Base-by-base conservation (phyloP, 805 yeast genomes). In the Saccharomycopsis selenospora region DNA sequence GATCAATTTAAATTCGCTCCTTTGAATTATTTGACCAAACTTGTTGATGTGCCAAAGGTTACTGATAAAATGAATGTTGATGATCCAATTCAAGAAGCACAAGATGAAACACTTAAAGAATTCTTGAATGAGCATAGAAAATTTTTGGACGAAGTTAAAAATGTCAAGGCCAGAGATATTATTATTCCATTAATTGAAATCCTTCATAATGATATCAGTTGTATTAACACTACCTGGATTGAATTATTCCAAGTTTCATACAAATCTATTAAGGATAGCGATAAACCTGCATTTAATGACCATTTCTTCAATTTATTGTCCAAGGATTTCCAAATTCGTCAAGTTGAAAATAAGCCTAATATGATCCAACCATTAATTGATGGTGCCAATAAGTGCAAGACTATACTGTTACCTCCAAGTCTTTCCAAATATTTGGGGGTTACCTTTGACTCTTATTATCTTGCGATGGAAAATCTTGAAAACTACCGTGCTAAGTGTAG, bases 401-500 rank as follows among this genome's bases (percentile, higher is more conserved):
- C 73, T 5, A 64, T 87, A 10, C 95, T 85, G 54, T 66, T 95
- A 18, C 98, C 99, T 2, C 97, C 99, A 2, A 96, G 91, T 65
- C 73, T 95, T 40, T 80, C 89, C 26, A 95, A 90, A 61, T 89
- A 89, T 57, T 68, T 93, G 33, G 96, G 96, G 4, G 73, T 80
- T 49, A 85, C 90, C 50, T 93, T 84, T 63, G 82, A 86, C 61
- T 83, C 95, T 1, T 91, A 98, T 96, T 83, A 88, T 56, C 84
- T 88, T 44, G 87, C 95, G 4, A 79, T 95, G 33, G 79, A 84
- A 49, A 76, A 89, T 14, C 66, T 93, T 51, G 99, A 95, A 59
- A 77, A 79, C 24, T 22, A 18, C n/a, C 33, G 20, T 20, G n/a
- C 5, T 24, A 11, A 4, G 4, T 44, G 46, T 11, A 30, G 40